Percentiles rank a stretch among this genome's conserved stretches.
These are phyloP conservation scores for Leccinum rimulosum DNA, from an alignment of 768 basidiomycete species.

Conservation along the genomic window DNA sequence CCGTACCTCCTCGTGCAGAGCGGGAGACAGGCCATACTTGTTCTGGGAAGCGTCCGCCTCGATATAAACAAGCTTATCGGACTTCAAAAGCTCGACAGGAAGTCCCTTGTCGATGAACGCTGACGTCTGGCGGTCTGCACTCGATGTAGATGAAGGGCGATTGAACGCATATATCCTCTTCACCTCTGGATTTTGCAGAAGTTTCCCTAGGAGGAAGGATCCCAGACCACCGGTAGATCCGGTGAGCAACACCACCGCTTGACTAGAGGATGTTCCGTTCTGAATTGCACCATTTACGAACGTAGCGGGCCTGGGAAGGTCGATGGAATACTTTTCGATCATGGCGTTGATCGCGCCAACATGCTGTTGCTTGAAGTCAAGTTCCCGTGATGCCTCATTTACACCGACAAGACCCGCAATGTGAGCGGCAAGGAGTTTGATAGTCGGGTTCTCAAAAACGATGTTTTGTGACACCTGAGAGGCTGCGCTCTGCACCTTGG, in stretches of 20 bases:
- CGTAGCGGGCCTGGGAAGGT: background rate
- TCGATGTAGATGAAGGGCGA: slow-evolving; percentile 16
- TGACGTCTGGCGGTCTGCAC: slow-evolving; percentile 28
- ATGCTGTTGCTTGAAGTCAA: background rate
- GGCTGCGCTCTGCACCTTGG: slow-evolving; percentile 17
- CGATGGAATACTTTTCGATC: slow-evolving; percentile 12
- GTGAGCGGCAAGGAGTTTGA: slow-evolving; percentile 13
- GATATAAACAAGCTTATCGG: slow-evolving; percentile 34
- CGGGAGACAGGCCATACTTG: slow-evolving; percentile 27
- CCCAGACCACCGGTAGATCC: slow-evolving; percentile 45
- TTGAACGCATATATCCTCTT: slow-evolving; percentile 35
- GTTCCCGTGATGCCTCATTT: background rate
- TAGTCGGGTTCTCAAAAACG: slow-evolving; percentile 38
- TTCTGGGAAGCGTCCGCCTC: slow-evolving; percentile 35
- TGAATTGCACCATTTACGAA: background rate
- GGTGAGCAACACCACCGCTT: slow-evolving; percentile 26
- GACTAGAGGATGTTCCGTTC: background rate
- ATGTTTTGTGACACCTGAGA: slow-evolving; percentile 27
- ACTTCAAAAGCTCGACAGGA: slow-evolving; percentile 26
- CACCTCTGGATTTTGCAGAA: slow-evolving; percentile 24
- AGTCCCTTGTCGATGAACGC: slow-evolving; percentile 36
- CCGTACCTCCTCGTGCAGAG: slow-evolving; percentile 31
- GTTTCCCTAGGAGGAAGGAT: slow-evolving; percentile 32
- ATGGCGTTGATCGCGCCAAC: slow-evolving; percentile 31
- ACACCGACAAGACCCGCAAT: slow-evolving; percentile 8